These are phyloP conservation scores for Aspergillus japonicus DNA, from an alignment of 2,329 filamentous ascomycete species.

Conservation along the genomic window DNA sequence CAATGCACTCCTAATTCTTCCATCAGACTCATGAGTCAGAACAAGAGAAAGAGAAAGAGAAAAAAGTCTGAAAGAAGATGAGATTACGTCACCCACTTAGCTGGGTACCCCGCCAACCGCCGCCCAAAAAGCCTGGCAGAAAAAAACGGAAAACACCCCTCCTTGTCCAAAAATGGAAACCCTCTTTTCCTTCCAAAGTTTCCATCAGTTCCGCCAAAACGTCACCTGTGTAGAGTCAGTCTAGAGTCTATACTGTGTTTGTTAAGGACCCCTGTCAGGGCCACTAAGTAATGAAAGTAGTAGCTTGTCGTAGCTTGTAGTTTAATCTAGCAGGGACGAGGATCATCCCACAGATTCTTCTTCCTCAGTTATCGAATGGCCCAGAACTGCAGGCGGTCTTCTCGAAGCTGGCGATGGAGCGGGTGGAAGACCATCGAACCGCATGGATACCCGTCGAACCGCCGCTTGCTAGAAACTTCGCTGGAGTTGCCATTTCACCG, in stretches of 20 bases:
- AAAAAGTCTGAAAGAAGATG: not conserved
- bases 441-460: conserved; percentile 39
- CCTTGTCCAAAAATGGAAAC: no score
- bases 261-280: not conserved
- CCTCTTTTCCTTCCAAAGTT: no score
- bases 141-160: not conserved
- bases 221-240: no score
- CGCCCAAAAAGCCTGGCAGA: not conserved
- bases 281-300: not conserved
- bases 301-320: not conserved
- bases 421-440: conserved; percentile 34
- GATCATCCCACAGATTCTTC: not conserved
- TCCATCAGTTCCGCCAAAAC: no score
- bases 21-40: not conserved
- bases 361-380: conserved; percentile 8
- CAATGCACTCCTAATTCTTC: no score
- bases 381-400: conserved; percentile 11
- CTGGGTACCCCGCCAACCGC: conserved; percentile 9
- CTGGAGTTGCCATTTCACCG: conserved; percentile 37
- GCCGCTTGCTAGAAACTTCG: conserved; percentile 43
- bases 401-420: not conserved
- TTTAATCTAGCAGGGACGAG: not conserved
- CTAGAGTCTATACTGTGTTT: no score
- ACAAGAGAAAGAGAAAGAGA: not conserved
- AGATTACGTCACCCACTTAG: conserved; percentile 5